Conservation (phyloP, 2,329 filamentous ascomycete species). For the Pestalotiopsis sp. region DNA sequence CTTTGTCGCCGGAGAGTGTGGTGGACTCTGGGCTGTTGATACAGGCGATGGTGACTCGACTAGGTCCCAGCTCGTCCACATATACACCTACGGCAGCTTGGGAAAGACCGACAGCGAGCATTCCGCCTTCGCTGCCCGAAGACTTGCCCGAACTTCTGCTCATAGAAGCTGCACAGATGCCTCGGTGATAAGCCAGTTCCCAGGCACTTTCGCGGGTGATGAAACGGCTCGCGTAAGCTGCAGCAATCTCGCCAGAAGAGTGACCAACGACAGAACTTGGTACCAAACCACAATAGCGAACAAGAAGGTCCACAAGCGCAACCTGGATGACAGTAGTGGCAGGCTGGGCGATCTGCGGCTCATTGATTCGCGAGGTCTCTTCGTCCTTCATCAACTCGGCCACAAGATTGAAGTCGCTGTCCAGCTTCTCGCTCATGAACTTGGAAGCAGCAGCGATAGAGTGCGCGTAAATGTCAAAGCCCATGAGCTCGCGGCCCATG, state of each 20-base stretch:
- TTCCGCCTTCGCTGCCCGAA: conserved; percentile 15
- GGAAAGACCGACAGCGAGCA: conserved; percentile 25
- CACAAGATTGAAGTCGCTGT: conserved; percentile 28
- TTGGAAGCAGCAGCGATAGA: conserved; percentile 29
- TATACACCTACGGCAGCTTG: conserved; percentile 15
- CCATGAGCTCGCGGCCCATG: conserved; percentile 40
- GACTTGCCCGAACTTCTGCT: not conserved
- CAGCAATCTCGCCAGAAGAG: conserved; percentile 38
- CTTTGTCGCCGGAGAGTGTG: conserved; percentile 25
- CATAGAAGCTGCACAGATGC: conserved; percentile 18
- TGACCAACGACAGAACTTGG: conserved; percentile 33
- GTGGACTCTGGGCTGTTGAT: conserved; percentile 26
- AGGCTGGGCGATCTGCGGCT: conserved; percentile 34
- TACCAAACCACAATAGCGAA: conserved; percentile 21
- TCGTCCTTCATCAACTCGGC: conserved; percentile 35
- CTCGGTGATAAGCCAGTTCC: conserved; percentile 25
- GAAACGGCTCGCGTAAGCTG: conserved; percentile 29
- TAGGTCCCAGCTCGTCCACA: conserved; percentile 13
- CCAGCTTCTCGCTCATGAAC: conserved; percentile 26
- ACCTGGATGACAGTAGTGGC: conserved; percentile 33
- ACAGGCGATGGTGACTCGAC: conserved; percentile 22
- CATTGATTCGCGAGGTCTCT: conserved; percentile 30
- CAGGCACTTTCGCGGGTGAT: conserved; percentile 27
- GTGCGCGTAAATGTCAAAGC: conserved; percentile 26
- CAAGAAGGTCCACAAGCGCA: conserved; percentile 32